Evolutionary conservation across 2,329 filamentous ascomycete genomes (phyloP).

Genomic region (Neofusicoccum ribis): DNA sequence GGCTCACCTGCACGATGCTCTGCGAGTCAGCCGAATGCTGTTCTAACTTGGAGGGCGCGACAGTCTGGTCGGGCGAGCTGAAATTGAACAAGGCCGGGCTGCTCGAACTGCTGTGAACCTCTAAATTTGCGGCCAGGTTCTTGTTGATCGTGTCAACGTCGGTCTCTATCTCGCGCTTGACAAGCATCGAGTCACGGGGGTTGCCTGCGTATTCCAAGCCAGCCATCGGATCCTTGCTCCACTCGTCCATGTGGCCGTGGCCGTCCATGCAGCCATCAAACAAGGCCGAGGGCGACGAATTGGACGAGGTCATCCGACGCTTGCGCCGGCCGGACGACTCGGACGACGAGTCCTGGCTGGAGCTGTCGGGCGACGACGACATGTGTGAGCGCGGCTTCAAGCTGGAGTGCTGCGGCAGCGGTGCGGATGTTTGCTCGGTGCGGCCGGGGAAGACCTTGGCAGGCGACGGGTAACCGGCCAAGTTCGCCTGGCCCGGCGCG

Average conservation of each 20-base stretch:
- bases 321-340: conserved; percentile 43
- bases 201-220: neutral
- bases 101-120: conserved; percentile 56
- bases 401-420: neutral
- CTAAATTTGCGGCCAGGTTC: conserved; percentile 54
- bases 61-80: conserved; percentile 2
- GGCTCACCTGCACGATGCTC: neutral
- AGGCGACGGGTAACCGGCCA: conserved; percentile 6
- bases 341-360: conserved; percentile 44
- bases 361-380: conserved; percentile 40
- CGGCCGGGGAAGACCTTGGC: conserved; percentile 2
- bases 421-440: conserved; percentile 10
- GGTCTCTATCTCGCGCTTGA: conserved; percentile 28
- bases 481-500: neutral
- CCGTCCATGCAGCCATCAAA: conserved; percentile 16
- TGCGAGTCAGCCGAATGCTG: neutral
- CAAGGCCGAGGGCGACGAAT: conserved; percentile 34
- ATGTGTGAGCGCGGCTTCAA: conserved; percentile 23
- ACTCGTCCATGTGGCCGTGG: conserved; percentile 13
- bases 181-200: conserved; percentile 27
- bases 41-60: conserved; percentile 4
- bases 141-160: conserved; percentile 45
- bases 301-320: conserved; percentile 38
- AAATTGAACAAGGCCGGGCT: conserved; percentile 45
- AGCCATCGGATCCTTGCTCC: conserved; percentile 1